Conservation (phyloP, 345 rosid species). For the Acer yangbiense region DNA sequence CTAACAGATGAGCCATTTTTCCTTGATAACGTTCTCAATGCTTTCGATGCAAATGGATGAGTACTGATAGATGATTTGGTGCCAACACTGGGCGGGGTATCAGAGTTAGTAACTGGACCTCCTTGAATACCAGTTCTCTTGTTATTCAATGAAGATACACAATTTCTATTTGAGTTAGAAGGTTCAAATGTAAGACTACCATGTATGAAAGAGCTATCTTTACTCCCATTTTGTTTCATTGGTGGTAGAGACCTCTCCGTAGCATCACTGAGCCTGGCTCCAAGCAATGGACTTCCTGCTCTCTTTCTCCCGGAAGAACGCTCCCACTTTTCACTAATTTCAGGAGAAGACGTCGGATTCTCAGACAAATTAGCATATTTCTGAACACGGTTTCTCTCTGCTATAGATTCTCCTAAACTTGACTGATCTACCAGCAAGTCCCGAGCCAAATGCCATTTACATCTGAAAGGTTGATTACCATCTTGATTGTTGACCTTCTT, state of each 20-base stretch:
- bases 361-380: constrained; percentile 38
- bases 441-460: constrained; percentile 47
- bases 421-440: constrained; percentile 52
- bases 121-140: constrained; percentile 28
- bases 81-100: constrained; percentile 22
- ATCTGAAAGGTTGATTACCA: constrained; percentile 33
- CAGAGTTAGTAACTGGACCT: constrained; percentile 22
- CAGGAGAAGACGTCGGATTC: constrained; percentile 34
- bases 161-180: constrained; percentile 33
- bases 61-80: constrained; percentile 23
- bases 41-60: constrained; percentile 31
- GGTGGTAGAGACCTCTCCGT: constrained; percentile 25
- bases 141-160: constrained; percentile 37
- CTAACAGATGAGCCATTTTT: constrained; percentile 34
- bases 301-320: constrained; percentile 44
- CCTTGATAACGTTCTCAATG: constrained; percentile 38
- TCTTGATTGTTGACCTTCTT: constrained; percentile 52
- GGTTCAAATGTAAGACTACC: constrained; percentile 30
- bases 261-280: constrained; percentile 27
- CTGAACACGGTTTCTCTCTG: constrained; percentile 37
- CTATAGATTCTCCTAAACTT: constrained; percentile 37
- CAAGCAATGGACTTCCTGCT: constrained; percentile 32
- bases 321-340: constrained; percentile 34
- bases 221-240: constrained; percentile 32
- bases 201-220: constrained; percentile 25